phyloP scores from a whole-genome alignment of 163 green algal species.

The Trebouxiophyceae sp. region DNA sequence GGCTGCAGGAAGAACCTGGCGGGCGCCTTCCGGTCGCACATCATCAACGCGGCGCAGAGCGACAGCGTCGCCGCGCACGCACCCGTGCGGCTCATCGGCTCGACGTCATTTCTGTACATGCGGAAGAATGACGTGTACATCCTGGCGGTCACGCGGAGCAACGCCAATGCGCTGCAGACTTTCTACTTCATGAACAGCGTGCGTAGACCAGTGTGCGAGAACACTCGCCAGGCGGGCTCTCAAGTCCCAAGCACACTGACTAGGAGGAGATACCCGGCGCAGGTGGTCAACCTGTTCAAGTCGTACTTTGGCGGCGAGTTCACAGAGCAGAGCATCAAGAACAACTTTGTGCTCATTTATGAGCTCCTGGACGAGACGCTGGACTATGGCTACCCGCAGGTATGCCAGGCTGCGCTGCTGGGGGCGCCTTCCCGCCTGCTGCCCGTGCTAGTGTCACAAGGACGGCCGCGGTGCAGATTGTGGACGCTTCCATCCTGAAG shows the following conservation, averaged over 20 bases:
- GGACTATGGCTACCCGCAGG: constrained; percentile 83
- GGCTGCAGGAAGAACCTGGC: constrained; percentile 69
- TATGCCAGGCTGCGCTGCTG: neutral
- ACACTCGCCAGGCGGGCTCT: neutral
- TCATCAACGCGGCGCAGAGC: constrained; percentile 63
- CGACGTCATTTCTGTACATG: constrained; percentile 69
- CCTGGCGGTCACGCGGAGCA: constrained; percentile 74
- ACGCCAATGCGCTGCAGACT: constrained; percentile 83
- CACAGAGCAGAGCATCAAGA: constrained; percentile 65
- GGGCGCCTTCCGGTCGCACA: constrained; percentile 78
- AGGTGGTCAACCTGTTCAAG: constrained; percentile 81
- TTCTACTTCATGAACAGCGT: constrained; percentile 86
- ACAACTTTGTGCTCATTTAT: constrained; percentile 93
- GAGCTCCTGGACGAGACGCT: constrained; percentile 89
- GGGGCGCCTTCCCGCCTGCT: neutral
- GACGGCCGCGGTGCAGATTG: constrained; percentile 63
- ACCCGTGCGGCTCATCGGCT: constrained; percentile 65
- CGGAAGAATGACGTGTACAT: constrained; percentile 74
- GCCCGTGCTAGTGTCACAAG: no score
- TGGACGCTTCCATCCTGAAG: constrained; percentile 80
- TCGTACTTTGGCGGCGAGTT: constrained; percentile 87
- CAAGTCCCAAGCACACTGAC: neutral
- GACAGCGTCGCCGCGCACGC: constrained; percentile 34
- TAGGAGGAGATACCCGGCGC: constrained; percentile 10
- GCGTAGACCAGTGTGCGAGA: no score